Base-by-base conservation (phyloP, 75 land plant species). In the Sequoia sempervirens region DNA sequence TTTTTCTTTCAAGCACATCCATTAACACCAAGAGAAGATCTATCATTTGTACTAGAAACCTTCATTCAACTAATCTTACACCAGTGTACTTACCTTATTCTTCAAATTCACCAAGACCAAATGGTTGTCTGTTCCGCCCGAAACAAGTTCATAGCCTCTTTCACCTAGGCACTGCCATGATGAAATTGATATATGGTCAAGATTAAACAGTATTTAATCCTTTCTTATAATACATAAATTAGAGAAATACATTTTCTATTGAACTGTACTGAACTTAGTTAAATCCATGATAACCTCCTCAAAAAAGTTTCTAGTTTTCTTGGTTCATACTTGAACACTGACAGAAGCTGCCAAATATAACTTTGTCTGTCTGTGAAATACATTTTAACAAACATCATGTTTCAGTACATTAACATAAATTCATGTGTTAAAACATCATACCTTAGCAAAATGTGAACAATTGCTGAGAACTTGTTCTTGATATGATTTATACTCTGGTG, bases 41-140 rank as follows among this genome's bases (percentile, higher is more conserved):
- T 70, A 61, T 61, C 6, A 8, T 23, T 23, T 5, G 66, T 61
- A 0, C n/a, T 23, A 23, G 66, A 61, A 61, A 61, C 66, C 66
- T 61, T 26, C 66, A 5, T 61, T 61, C 7, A 5, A 5, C 6
- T 61, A 61, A 61, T 32, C 30, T 30, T 70, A 30, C 12, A 70
- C 73, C 37, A 32, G 30, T 36, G 8, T 50, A 28, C 82, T 52
- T 90, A 95, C 99, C 95, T 95, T 97, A 79, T 87, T 93, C 84
- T 93, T 95, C 80, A 97, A 84, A 84, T 97, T 97, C 72, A 97
- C 99, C 79, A 97, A 85, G 66, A 97, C 98, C 66, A 97, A 82
- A 89, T 97, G 99, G 83, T 94, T 96, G 34, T 95, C 98, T 72
- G 99, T 96, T 84, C 99, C 99, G 68, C 98, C 99, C 74, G 99